phyloP scores from a whole-genome alignment of 768 basidiomycete species.

The Rhodotorula kratochvilovae region DNA sequence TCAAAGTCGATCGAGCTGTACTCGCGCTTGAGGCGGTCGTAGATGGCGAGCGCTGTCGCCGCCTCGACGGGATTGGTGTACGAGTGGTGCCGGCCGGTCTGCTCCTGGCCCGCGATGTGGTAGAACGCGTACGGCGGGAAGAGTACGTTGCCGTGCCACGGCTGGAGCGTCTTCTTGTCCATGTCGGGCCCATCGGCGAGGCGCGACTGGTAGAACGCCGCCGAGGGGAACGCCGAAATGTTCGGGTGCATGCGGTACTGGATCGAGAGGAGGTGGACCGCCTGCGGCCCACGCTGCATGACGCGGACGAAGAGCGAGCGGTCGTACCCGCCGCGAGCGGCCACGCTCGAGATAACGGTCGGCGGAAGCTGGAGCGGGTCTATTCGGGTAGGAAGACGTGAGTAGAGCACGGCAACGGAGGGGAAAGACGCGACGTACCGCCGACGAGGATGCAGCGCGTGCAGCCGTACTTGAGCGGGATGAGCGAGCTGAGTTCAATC shows the following conservation, averaged over 20 bases:
- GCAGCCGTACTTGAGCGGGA: constrained; percentile 84
- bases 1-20: constrained; percentile 52
- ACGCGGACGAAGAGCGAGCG: constrained; percentile 84
- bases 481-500: constrained; percentile 87
- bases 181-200: constrained; percentile 84
- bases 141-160: constrained; percentile 68
- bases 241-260: constrained; percentile 99
- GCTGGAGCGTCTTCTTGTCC: constrained; percentile 70
- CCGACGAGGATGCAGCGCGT: constrained; percentile 88
- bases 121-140: constrained; percentile 72
- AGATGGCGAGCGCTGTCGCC: constrained; percentile 69
- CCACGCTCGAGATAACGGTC: constrained; percentile 68
- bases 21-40: constrained; percentile 63
- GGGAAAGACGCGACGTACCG: constrained; percentile 50
- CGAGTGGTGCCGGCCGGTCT: constrained; percentile 61
- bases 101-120: constrained; percentile 71
- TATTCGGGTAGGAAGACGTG: constrained; percentile 16
- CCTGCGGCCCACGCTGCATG: constrained; percentile 65
- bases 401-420: neutral
- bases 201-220: constrained; percentile 74
- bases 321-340: constrained; percentile 67
- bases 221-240: constrained; percentile 83
- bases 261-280: constrained; percentile 91
- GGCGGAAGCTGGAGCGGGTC: constrained; percentile 78
- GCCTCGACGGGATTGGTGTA: constrained; percentile 72